Evolutionary conservation across 2,329 filamentous ascomycete species (phyloP).

Genomic region (Cadophora sp.): DNA sequence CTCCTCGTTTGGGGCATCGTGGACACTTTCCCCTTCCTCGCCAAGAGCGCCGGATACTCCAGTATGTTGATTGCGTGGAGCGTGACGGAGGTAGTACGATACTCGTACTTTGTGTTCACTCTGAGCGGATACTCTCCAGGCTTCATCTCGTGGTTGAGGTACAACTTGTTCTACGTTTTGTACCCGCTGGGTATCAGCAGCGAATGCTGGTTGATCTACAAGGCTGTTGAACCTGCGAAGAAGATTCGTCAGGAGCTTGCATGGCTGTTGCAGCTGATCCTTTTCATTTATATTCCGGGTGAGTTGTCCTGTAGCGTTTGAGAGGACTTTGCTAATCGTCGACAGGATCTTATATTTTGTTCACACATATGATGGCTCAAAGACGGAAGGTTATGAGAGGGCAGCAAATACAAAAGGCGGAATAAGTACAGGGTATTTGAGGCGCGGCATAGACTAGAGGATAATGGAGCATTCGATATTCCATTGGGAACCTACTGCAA

Average conservation of each 20-base stretch:
- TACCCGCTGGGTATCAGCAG: constrained; percentile 92
- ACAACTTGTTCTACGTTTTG: constrained; percentile 91
- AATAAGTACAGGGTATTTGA: constrained; percentile 20
- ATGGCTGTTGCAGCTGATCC: constrained; percentile 66
- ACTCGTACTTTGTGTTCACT: constrained; percentile 86
- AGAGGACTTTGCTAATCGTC: constrained; percentile 30
- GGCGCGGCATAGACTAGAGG: background rate
- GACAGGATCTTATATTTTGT: constrained; percentile 75
- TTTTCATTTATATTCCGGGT: constrained; percentile 84
- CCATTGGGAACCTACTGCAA: background rate
- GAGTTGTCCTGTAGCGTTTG: constrained; percentile 45
- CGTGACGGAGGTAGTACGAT: constrained; percentile 90
- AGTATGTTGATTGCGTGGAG: constrained; percentile 88
- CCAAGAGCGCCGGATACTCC: constrained; percentile 68
- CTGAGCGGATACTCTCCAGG: constrained; percentile 67
- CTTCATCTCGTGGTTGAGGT: constrained; percentile 79
- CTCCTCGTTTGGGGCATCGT: constrained; percentile 89
- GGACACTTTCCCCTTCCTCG: constrained; percentile 72
- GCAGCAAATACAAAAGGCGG: constrained; percentile 53
- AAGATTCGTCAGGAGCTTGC: constrained; percentile 58
- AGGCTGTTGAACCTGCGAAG: constrained; percentile 66
- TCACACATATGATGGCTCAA: constrained; percentile 95
- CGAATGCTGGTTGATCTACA: constrained; percentile 83
- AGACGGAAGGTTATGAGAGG: constrained; percentile 77
- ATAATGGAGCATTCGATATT: background rate